phyloP scores from a whole-genome alignment of 2,329 filamentous ascomycete genomes.

The Neonectria neomacrospora region DNA sequence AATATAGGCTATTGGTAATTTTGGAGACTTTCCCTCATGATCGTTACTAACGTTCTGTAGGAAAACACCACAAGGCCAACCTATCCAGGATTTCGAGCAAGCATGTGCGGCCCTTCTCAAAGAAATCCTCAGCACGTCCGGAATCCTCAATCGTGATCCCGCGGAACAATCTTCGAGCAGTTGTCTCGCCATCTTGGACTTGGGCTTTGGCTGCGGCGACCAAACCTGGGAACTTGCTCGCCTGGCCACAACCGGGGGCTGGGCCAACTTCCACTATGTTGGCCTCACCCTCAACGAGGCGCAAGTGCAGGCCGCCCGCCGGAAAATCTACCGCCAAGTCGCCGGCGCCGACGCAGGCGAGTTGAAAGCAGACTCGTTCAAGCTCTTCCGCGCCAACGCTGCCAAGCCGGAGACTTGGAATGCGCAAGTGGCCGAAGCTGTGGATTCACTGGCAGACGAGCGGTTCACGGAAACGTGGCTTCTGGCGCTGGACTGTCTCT shows the following conservation, averaged over 20 bases:
- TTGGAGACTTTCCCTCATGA: background rate
- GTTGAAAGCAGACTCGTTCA: conserved; percentile 39
- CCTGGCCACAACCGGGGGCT: conserved; percentile 35
- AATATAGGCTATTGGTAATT: conserved; percentile 70
- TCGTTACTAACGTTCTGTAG: conserved; percentile 32
- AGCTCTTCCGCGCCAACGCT: conserved; percentile 62
- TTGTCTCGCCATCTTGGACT: conserved; percentile 58
- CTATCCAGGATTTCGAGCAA: conserved; percentile 53
- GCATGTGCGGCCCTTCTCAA: conserved; percentile 62
- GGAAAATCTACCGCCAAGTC: conserved; percentile 41
- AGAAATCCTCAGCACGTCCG: conserved; percentile 57
- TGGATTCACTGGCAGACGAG: conserved; percentile 43
- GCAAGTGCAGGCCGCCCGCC: conserved; percentile 56
- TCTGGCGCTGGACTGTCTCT: conserved; percentile 65
- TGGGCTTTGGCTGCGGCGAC: conserved; percentile 70
- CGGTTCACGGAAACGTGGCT: conserved; percentile 57
- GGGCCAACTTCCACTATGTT: conserved; percentile 56
- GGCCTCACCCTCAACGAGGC: conserved; percentile 62
- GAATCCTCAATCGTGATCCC: conserved; percentile 46
- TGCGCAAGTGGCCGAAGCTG: conserved; percentile 34
- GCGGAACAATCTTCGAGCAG: conserved; percentile 16
- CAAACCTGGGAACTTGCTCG: conserved; percentile 61
- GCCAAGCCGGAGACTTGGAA: conserved; percentile 58
- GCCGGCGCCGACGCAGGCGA: conserved; percentile 5
- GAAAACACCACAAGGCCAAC: conserved; percentile 45